phyloP scores from a whole-genome alignment of 1,284 basidiomycete species.

The Naganishia cerealis region DNA sequence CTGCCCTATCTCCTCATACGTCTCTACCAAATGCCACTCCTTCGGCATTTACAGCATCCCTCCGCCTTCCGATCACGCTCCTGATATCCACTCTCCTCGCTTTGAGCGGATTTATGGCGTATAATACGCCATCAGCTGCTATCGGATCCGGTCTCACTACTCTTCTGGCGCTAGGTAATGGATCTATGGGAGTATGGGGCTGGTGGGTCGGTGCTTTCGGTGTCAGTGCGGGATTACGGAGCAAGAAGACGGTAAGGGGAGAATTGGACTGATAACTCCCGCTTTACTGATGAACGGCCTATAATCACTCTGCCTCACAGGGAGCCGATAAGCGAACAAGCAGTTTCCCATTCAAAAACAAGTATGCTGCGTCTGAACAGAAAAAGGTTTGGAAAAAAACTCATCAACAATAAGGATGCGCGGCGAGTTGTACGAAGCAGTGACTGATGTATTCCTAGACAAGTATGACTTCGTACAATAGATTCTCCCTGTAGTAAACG shows the following conservation, averaged over 20 bases:
- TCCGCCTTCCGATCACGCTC: constrained; percentile 41
- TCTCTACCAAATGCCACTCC: constrained; percentile 26
- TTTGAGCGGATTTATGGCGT: constrained; percentile 40
- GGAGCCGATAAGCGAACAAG: constrained; percentile 78
- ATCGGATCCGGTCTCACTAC: constrained; percentile 44
- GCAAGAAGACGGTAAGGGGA: constrained; percentile 43
- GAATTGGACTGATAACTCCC: not conserved
- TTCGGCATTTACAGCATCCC: constrained; percentile 36
- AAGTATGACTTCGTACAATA: not conserved
- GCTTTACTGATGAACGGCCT: not conserved
- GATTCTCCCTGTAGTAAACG: not conserved
- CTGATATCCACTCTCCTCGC: constrained; percentile 44
- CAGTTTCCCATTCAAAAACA: constrained; percentile 72
- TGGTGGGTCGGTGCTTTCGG: constrained; percentile 54
- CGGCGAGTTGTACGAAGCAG: not conserved
- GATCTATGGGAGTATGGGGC: constrained; percentile 47
- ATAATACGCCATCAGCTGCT: constrained; percentile 41
- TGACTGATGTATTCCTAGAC: not conserved
- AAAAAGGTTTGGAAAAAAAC: constrained; percentile 65
- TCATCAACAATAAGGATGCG: constrained; percentile 6
- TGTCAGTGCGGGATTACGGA: constrained; percentile 36
- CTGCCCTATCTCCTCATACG: constrained; percentile 23
- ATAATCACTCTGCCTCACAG: not conserved
- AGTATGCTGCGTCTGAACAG: constrained; percentile 65
- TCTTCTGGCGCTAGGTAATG: constrained; percentile 45